Conservation (phyloP, 225 moss, liverwort and hornwort species). For the Thuidium tamariscinum region DNA sequence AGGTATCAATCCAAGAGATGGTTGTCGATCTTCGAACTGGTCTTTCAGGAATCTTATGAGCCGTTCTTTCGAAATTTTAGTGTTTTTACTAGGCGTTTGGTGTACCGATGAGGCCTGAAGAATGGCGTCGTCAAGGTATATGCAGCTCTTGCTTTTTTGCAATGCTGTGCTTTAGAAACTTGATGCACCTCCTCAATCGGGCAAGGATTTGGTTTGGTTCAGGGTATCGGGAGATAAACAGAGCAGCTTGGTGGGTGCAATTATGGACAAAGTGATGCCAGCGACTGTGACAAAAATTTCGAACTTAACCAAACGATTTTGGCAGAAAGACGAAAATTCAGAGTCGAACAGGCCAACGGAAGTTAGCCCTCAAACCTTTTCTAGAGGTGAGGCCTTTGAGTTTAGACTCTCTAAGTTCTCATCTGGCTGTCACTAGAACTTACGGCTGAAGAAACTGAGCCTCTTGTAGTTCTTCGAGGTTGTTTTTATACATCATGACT, state of each 20-base stretch:
- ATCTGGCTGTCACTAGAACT: background rate
- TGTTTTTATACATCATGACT: background rate
- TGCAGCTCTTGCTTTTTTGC: background rate
- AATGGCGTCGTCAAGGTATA: background rate
- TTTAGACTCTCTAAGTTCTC: background rate
- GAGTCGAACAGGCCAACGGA: slow-evolving; percentile 91
- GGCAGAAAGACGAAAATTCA: slow-evolving; percentile 70
- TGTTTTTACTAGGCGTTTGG: background rate
- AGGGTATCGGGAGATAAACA: slow-evolving; percentile 96
- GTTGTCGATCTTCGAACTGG: background rate
- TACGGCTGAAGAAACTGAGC: background rate
- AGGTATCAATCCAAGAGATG: slow-evolving; percentile 31
- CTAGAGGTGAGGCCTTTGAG: slow-evolving; percentile 47
- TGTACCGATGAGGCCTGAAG: background rate
- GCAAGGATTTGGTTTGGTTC: background rate
- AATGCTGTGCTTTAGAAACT: background rate
- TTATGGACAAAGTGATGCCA: slow-evolving; percentile 94
- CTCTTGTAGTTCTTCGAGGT: background rate
- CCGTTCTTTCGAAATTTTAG: background rate
- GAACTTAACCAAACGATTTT: slow-evolving; percentile 80
- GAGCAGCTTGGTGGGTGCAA: slow-evolving; percentile 72
- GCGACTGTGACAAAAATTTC: slow-evolving; percentile 81
- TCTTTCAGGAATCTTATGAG: background rate
- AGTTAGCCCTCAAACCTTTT: slow-evolving; percentile 75
- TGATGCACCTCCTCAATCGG: background rate